These are phyloP conservation scores for Thelonectria discophora DNA, from an alignment of 2,329 filamentous ascomycete genomes.

Conservation along the genomic window DNA sequence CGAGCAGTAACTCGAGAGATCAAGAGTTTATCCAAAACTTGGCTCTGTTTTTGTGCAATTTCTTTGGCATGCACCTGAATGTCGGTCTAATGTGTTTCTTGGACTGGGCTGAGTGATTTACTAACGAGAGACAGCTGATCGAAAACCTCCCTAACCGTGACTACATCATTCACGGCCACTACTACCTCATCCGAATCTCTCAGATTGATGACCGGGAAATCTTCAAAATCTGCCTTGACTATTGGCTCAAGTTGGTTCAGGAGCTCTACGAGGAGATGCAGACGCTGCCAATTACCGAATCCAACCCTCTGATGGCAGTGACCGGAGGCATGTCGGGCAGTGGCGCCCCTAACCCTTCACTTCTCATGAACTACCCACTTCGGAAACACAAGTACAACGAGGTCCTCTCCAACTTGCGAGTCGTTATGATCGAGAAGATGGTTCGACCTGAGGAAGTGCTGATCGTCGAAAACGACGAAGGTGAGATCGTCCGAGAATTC, in stretches of 20 bases:
- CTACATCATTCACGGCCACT: constrained; percentile 94
- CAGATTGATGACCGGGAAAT: constrained; percentile 99
- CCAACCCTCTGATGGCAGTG: constrained; percentile 88
- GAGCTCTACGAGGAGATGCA: constrained; percentile 99
- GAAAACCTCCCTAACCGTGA: constrained; percentile 96
- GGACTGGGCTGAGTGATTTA: constrained; percentile 16
- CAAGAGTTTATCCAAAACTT: constrained; percentile 98
- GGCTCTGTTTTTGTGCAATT: constrained; percentile 95
- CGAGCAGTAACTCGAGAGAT: constrained; percentile 88
- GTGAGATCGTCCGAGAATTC: constrained; percentile 98
- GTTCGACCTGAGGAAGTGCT: constrained; percentile 96
- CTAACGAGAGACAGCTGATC: constrained; percentile 69
- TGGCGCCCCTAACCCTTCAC: constrained; percentile 83
- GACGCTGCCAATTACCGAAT: constrained; percentile 88
- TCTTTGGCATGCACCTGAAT: constrained; percentile 91
- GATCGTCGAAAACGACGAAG: constrained; percentile 99
- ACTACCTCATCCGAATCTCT: constrained; percentile 97
- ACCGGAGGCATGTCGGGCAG: constrained; percentile 76
- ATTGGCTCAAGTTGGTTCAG: constrained; percentile 98
- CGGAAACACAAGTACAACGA: constrained; percentile 98
- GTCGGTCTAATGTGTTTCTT: constrained; percentile 56
- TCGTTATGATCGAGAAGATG: constrained; percentile 99
- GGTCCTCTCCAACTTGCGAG: constrained; percentile 89
- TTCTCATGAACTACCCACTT: constrained; percentile 90
- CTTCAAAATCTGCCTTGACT: constrained; percentile 99